Base-by-base conservation (phyloP, 1,139 yeast species). In the Taphrina flavorubra region DNA sequence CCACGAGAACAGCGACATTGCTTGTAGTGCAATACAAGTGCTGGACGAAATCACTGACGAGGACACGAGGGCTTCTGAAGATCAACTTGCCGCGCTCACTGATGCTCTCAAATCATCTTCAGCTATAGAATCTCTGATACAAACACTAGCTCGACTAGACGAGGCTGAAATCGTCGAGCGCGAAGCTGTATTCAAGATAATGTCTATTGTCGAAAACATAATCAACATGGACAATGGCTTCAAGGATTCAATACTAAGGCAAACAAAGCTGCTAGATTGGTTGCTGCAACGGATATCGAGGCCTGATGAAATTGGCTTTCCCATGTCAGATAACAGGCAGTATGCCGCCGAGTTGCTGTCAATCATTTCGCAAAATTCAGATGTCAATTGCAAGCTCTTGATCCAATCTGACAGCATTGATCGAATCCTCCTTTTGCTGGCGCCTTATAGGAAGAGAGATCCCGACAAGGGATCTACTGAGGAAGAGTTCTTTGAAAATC, bases 1-100 rank as follows among this genome's bases (percentile, higher is more conserved):
- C 10, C 82, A 80, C 63, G 79, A 77, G 14, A 80, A 80, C 65
- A 71, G 74, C 13, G 80, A 78, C 51, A 77, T 80, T 47, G 76
- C 75, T 6, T 73, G 74, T 34, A 76, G 74, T 14, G 74, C 73
- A 1, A 59, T 76, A 18, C 72, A 73, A 44, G 71, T 77, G 16
- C 62, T 77, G 14, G 69, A 68, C 6, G 80, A 78, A 47, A 63
- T 78, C 40, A 65, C 69, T 13, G 69, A 69, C 49, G 71, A 70
- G 37, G 76, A 73, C 57, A 72, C 68, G 37, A 65, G 53, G 13
- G 70, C 68, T 13, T 57, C 59, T 14, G 72, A 68, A 47, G 68
- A 53, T 51, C 71, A 57, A 47, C 53, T 55, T 51, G 49, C 42
- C 53, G 65, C 25, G 39, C 65, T 74, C 40, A 63, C 61, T 14